A percentile compares a stretch with the other conserved stretches of the same genome.
These are phyloP conservation scores for Penicillium sp. DNA, from an alignment of 2,329 filamentous ascomycete species.

Conservation along the genomic window DNA sequence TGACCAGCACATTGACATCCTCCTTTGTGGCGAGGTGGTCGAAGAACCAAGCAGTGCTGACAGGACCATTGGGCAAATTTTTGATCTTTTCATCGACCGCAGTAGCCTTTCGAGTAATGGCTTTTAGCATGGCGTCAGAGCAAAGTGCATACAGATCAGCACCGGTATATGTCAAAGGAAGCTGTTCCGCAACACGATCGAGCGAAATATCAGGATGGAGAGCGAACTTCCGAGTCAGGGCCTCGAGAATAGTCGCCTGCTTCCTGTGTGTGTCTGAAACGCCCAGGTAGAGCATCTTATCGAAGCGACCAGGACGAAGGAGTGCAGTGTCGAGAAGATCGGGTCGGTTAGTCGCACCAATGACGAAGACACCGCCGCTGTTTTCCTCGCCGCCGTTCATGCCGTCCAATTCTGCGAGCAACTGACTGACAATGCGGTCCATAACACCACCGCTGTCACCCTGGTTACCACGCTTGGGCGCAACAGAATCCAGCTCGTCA, in stretches of 20 bases:
- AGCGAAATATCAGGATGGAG: slow-evolving; percentile 78
- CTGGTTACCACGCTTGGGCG: slow-evolving; percentile 94
- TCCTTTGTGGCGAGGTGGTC: slow-evolving; percentile 82
- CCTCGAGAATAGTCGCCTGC: slow-evolving; percentile 90
- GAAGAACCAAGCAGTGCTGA: slow-evolving; percentile 92
- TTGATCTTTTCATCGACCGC: slow-evolving; percentile 81
- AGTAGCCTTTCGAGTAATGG: slow-evolving; percentile 84
- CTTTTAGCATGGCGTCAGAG: slow-evolving; percentile 98
- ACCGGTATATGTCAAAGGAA: slow-evolving; percentile 96
- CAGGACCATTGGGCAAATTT: slow-evolving; percentile 55
- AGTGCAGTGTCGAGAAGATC: slow-evolving; percentile 90
- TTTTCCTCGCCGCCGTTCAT: slow-evolving; percentile 91
- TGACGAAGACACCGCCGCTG: slow-evolving; percentile 84
- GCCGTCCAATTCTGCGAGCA: slow-evolving; percentile 91
- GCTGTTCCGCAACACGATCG: slow-evolving; percentile 65
- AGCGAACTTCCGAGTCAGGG: slow-evolving; percentile 90
- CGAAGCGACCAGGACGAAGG: slow-evolving; percentile 85
- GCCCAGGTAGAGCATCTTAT: slow-evolving; percentile 97
- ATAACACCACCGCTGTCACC: slow-evolving; percentile 97
- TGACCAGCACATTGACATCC: slow-evolving; percentile 84
- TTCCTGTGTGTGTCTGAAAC: slow-evolving; percentile 97
- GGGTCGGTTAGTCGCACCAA: slow-evolving; percentile 91
- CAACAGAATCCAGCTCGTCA: slow-evolving; percentile 95
- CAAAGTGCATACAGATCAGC: slow-evolving; percentile 97
- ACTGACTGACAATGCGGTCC: slow-evolving; percentile 93